These are phyloP conservation scores for Phanerodontia chrysosporium DNA, from an alignment of 768 basidiomycete genomes.

Conservation along the genomic window DNA sequence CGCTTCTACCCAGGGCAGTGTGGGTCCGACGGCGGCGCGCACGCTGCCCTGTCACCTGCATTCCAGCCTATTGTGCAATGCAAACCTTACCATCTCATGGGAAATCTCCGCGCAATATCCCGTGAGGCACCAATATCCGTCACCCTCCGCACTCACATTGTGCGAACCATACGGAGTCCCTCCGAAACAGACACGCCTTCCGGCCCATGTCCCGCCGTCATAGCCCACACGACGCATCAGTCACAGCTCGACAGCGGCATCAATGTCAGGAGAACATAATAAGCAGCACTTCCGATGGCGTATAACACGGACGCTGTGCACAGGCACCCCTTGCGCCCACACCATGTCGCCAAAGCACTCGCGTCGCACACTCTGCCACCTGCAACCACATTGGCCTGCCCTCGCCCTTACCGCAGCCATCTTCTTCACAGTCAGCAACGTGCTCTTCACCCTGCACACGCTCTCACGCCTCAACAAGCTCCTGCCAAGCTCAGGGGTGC, in stretches of 20 bases:
- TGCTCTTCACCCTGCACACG: neutral
- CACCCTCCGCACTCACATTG: too few relatives aligned
- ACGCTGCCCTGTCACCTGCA: neutral
- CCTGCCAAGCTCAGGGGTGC: neutral
- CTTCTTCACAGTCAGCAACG: neutral
- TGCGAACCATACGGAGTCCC: too few relatives aligned
- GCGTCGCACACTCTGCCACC: neutral
- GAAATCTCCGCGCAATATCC: neutral
- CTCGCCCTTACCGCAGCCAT: neutral
- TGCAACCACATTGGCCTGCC: neutral
- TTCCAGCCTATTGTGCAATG: neutral
- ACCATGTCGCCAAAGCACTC: neutral
- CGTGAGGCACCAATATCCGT: neutral
- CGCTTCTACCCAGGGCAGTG: neutral
- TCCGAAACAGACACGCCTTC: too few relatives aligned
- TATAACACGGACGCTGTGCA: neutral
- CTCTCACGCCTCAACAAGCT: neutral
- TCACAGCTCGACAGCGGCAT: too few relatives aligned
- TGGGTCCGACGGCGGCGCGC: neutral
- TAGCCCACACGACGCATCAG: too few relatives aligned
- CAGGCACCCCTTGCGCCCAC: neutral
- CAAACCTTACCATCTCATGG: neutral
- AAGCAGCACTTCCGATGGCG: too few relatives aligned
- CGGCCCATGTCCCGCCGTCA: too few relatives aligned
- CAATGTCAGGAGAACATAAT: too few relatives aligned